Percentiles rank a stretch among this genome's conserved stretches.
Conservation (phyloP, 352 stramenopile species). For the Phytophthora meadii region DNA sequence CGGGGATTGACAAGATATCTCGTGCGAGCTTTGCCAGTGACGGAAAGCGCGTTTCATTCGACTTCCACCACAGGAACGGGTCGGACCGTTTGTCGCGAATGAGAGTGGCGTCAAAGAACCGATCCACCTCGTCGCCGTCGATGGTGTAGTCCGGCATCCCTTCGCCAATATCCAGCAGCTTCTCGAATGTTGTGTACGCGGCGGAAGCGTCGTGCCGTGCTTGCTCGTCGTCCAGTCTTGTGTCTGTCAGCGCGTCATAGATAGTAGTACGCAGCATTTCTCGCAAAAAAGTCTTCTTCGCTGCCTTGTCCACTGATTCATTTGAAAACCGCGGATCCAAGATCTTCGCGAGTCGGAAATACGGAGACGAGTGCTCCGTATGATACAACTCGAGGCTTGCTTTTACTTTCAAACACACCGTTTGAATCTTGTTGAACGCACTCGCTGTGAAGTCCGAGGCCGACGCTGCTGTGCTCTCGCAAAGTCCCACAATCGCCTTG, state of each 20-base stretch:
- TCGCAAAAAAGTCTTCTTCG: constrained; percentile 79
- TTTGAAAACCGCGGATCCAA: constrained; percentile 83
- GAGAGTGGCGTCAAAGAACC: constrained; percentile 84
- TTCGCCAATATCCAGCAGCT: constrained; percentile 82
- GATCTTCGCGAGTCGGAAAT: constrained; percentile 80
- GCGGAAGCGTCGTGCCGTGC: constrained; percentile 65
- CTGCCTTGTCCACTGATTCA: constrained; percentile 75
- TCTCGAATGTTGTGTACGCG: constrained; percentile 84
- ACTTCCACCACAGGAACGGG: constrained; percentile 86
- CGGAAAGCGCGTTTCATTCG: constrained; percentile 80
- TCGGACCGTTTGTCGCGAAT: constrained; percentile 84
- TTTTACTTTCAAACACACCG: constrained; percentile 81
- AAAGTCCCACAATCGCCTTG: constrained; percentile 81
- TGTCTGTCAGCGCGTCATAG: constrained; percentile 67
- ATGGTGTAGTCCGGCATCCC: constrained; percentile 82
- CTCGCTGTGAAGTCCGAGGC: constrained; percentile 63
- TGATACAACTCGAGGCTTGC: constrained; percentile 72
- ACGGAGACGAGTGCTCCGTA: constrained; percentile 71
- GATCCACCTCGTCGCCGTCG: constrained; percentile 79
- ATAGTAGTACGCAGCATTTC: constrained; percentile 80
- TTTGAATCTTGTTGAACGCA: constrained; percentile 71
- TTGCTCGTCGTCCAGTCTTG: constrained; percentile 61
- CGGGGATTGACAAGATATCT: constrained; percentile 78
- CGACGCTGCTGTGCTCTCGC: constrained; percentile 70
- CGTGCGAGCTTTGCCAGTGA: constrained; percentile 75